Base-by-base conservation (phyloP, 2,329 filamentous ascomycete species). In the Ophiognomonia clavigignenti-juglandacearum region DNA sequence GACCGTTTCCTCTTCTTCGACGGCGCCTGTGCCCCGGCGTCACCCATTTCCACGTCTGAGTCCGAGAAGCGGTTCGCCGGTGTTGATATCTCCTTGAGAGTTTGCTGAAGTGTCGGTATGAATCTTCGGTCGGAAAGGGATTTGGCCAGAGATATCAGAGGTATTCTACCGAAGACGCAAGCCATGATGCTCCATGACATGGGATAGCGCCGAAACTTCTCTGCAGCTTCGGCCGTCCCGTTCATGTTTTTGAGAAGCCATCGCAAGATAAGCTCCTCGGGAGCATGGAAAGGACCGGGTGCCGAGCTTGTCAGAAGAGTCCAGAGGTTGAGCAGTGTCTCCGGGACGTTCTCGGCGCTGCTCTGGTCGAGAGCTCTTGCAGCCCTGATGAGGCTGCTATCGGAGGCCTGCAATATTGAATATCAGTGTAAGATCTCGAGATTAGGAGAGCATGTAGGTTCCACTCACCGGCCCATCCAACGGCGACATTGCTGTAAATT, bases 101-200 rank as follows among this genome's bases (percentile, higher is more conserved):
- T 79, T 56, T 80, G 77, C 56, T 83, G 80, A 35, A 95, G 62
- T 9, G 88, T 77, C 1, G 68, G 65, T 27, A 86, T 66, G 44
- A 95, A 88, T 38, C 80, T 76, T 47, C 83, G 74, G 48, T 90
- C 83, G 19, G 80, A 82, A 6, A 95, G 72, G 4, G 86, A 81
- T 48, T 82, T 82, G 8, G 87, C 86, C 20, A 88, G 71, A 10
- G 80, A 83, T 38, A 85, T 82, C 0, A 82, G 69, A 0, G 87
- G 83, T 16, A 92, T 78, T n/a, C 80, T 69, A 41, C 73, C 69
- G 45, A 88, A 74, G 39, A 85, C 70, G 49, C 74, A 75, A 37
- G 72, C 70, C 20, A 90, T 62, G 29, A 89, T 73, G 24, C 68
- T 71, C 86, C 81, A 85, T 9, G 78, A 71, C 43, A 77, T 60